Evolutionary conservation across 2,329 filamentous ascomycete genomes (phyloP).

Genomic region (Trichoderma sp.): DNA sequence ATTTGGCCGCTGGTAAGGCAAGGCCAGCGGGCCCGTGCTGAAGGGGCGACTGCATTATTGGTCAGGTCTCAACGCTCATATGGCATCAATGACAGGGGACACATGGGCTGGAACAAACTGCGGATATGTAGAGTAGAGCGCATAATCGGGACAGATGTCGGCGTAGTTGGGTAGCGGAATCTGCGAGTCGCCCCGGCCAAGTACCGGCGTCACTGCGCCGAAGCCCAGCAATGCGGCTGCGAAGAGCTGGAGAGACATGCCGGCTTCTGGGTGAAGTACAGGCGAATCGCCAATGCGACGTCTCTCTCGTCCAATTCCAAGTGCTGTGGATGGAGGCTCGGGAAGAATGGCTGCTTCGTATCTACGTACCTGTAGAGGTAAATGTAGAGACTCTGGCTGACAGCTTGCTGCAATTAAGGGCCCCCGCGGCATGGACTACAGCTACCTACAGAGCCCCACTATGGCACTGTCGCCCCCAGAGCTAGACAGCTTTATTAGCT

Average conservation of each 20-base stretch:
- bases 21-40: conserved; percentile 74
- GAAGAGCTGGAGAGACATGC: conserved; percentile 38
- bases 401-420: background rate
- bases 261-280: background rate
- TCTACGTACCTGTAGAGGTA: background rate
- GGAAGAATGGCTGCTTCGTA: background rate
- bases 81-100: no score
- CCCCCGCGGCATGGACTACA: background rate
- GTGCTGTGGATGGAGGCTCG: background rate
- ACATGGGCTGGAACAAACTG: conserved; percentile 42
- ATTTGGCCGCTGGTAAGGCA: conserved; percentile 86
- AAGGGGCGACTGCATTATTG: conserved; percentile 65
- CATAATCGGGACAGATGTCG: conserved; percentile 48
- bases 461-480: background rate
- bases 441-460: conserved; percentile 3
- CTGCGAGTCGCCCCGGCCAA: conserved; percentile 35
- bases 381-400: background rate
- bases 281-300: conserved; percentile 4
- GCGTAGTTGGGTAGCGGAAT: conserved; percentile 35
- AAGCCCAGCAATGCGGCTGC: conserved; percentile 37
- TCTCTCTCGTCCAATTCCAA: background rate
- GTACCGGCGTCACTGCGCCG: conserved; percentile 29
- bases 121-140: conserved; percentile 43
- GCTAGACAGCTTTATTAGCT: conserved; percentile 10
- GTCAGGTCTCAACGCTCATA: background rate